Evolutionary conservation across 2,329 filamentous ascomycete species (phyloP).

Genomic region (Trichoderma harzianum): DNA sequence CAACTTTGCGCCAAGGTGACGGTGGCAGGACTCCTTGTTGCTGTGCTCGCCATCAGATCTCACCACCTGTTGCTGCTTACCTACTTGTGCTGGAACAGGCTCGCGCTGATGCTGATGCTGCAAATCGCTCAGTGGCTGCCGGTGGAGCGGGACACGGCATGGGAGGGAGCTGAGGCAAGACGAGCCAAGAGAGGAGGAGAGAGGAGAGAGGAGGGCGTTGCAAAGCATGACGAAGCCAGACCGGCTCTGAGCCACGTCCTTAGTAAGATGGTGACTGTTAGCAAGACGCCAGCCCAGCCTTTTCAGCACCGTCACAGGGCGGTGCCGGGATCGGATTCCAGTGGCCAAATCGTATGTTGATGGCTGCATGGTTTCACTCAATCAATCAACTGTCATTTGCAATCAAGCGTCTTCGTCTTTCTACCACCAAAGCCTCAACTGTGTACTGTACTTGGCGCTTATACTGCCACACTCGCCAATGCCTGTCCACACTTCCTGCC

Average conservation of each 20-base stretch:
- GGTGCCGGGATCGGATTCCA: background rate
- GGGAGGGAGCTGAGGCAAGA: background rate
- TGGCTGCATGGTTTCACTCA: background rate
- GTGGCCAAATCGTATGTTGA: background rate
- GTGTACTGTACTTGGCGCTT: background rate
- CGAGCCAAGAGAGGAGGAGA: background rate
- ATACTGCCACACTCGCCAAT: background rate
- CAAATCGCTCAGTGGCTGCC: conserved; percentile 12
- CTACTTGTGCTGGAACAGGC: background rate
- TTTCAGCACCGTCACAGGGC: background rate
- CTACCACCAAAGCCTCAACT: too few species aligned
- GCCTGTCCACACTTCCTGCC: background rate
- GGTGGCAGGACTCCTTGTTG: background rate
- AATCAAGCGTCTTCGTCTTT: background rate
- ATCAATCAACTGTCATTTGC: background rate
- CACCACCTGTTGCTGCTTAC: background rate
- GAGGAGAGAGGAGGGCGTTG: background rate
- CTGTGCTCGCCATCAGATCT: background rate
- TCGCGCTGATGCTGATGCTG: conserved; percentile 3
- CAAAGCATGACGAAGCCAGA: background rate
- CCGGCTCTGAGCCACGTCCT: background rate
- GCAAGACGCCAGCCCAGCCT: background rate
- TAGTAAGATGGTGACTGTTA: background rate
- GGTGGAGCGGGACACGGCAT: conserved; percentile 2
- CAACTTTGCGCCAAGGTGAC: background rate